Evolutionary conservation across 805 yeast species (phyloP).

Genomic region (Cyberlindnera maritima): DNA sequence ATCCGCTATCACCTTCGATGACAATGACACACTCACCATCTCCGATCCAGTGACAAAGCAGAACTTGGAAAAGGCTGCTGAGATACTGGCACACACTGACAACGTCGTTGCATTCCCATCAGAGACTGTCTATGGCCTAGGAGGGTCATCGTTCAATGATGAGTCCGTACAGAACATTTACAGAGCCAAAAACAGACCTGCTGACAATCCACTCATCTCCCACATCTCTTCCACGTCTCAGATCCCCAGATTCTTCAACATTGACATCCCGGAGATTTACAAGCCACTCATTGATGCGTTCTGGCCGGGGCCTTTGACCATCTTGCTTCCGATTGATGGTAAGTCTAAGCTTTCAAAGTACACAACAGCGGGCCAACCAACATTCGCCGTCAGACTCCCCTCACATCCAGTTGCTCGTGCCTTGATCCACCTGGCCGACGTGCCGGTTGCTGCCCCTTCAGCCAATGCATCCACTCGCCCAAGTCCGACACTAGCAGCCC

Average conservation of each 20-base stretch:
- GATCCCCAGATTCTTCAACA: constrained; percentile 53
- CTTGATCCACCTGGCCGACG: constrained; percentile 74
- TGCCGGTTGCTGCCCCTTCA: constrained; percentile 96
- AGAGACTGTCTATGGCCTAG: constrained; percentile 95
- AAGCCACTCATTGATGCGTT: constrained; percentile 58
- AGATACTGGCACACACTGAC: constrained; percentile 44
- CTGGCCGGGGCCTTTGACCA: constrained; percentile 98
- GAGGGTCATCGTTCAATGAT: constrained; percentile 78
- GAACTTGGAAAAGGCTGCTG: constrained; percentile 58
- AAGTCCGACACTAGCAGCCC: constrained; percentile 85
- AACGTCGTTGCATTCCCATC: constrained; percentile 91
- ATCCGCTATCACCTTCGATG: constrained; percentile 20
- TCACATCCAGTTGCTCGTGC: constrained; percentile 88
- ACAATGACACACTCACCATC: constrained; percentile 36
- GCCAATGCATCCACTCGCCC: constrained; percentile 97
- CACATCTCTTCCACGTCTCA: constrained; percentile 82
- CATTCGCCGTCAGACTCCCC: constrained; percentile 93
- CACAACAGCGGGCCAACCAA: constrained; percentile 84
- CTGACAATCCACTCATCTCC: constrained; percentile 91
- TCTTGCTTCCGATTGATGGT: constrained; percentile 60
- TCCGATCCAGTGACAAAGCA: constrained; percentile 49
- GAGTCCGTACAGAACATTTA: constrained; percentile 75
- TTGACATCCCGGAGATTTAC: constrained; percentile 67
- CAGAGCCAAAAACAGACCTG: constrained; percentile 87
- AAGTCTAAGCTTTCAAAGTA: constrained; percentile 57